Evolutionary conservation across 495 filamentous ascomycete species (phyloP).

Genomic region (Neurospora intermedia): DNA sequence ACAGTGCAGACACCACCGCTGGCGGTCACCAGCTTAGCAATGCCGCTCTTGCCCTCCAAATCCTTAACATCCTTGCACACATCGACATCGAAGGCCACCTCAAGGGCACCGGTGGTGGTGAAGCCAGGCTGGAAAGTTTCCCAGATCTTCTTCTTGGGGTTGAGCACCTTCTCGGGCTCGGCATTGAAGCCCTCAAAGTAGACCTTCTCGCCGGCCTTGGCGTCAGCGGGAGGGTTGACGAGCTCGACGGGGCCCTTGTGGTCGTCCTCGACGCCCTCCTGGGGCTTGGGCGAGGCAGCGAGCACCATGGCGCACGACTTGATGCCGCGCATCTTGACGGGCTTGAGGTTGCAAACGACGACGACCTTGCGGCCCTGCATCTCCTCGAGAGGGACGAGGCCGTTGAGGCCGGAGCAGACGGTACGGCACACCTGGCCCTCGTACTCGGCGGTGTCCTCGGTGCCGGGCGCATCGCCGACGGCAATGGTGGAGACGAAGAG

Average conservation of each 20-base stretch:
- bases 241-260: constrained; percentile 90
- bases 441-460: constrained; percentile 75
- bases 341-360: constrained; percentile 94
- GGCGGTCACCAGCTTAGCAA: constrained; percentile 60
- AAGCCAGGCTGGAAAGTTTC: constrained; percentile 93
- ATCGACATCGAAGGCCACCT: constrained; percentile 54
- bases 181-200: constrained; percentile 90
- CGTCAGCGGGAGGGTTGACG: constrained; percentile 71
- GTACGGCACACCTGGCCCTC: constrained; percentile 85
- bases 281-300: constrained; percentile 72
- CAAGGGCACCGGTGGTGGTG: constrained; percentile 65
- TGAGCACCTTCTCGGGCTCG: constrained; percentile 83
- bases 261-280: constrained; percentile 68
- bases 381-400: constrained; percentile 79
- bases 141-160: constrained; percentile 99
- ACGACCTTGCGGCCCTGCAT: constrained; percentile 96
- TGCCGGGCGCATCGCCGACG: constrained; percentile 77
- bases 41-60: constrained; percentile 44
- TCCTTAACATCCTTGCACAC: constrained; percentile 41
- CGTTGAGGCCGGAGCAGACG: constrained; percentile 93
- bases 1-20: constrained; percentile 67
- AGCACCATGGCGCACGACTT: constrained; percentile 95
- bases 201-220: constrained; percentile 73
- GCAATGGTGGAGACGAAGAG: constrained; percentile 95
- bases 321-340: constrained; percentile 96